Conservation (phyloP, 192 early-diverging fungal species). For the Haplosporangium gracile region DNA sequence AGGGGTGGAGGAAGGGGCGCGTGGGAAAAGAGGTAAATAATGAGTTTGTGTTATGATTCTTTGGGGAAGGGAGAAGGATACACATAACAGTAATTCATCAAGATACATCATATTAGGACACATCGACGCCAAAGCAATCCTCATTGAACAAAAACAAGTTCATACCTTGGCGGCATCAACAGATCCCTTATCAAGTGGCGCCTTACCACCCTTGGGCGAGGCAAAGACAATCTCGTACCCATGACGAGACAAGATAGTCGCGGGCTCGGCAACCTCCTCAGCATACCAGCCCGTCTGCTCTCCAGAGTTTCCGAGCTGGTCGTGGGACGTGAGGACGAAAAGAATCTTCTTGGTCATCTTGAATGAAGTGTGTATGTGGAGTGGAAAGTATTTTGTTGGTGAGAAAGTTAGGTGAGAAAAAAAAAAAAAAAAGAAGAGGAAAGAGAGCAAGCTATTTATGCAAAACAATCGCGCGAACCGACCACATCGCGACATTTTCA, state of each 20-base stretch:
- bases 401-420: not conserved
- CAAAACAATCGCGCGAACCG: not conserved
- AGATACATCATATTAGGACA: not conserved
- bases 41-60: not conserved
- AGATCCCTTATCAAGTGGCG: constrained; percentile 64
- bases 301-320: constrained; percentile 33
- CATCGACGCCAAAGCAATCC: not conserved
- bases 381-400: not conserved
- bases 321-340: constrained; percentile 44
- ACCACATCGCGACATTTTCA: not conserved
- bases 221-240: constrained; percentile 67
- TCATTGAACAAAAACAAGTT: not conserved
- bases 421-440: not conserved
- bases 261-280: constrained; percentile 69
- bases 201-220: constrained; percentile 68
- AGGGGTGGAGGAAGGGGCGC: not conserved
- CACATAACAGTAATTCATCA: not conserved
- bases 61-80: not conserved
- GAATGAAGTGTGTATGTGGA: not conserved
- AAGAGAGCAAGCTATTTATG: not conserved
- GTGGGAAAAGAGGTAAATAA: not conserved
- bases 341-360: constrained; percentile 39
- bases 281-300: constrained; percentile 57
- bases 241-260: constrained; percentile 51
- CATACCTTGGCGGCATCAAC: constrained; percentile 59